A percentile compares a stretch with the other conserved stretches of the same genome.
Evolutionary conservation across 2,329 filamentous ascomycete species (phyloP).

Genomic region (Penicillium aurantiogriseum): DNA sequence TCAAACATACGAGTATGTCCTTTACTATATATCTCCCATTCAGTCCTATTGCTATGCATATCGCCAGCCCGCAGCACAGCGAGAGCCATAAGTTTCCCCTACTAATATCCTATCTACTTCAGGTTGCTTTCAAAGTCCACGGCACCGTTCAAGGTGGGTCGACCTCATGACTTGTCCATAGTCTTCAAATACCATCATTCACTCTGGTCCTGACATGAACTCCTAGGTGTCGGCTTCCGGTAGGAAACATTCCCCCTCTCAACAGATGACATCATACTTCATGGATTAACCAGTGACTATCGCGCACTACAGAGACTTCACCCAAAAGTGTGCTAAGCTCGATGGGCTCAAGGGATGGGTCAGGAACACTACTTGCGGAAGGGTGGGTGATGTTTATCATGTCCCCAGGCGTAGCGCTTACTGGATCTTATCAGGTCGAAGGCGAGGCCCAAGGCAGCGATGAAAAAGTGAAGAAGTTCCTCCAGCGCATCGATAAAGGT

Average conservation of each 20-base stretch:
- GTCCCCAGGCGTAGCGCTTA: neutral
- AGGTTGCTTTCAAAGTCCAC: slow-evolving; percentile 54
- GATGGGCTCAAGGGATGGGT: slow-evolving; percentile 51
- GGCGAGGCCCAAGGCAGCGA: slow-evolving; percentile 82
- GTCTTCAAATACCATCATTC: neutral
- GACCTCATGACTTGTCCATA: neutral
- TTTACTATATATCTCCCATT: neutral
- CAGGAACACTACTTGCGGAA: slow-evolving; percentile 48
- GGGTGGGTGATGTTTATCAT: slow-evolving; percentile 33
- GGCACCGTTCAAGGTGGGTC: slow-evolving; percentile 67
- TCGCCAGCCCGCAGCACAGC: neutral
- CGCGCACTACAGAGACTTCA: slow-evolving; percentile 38
- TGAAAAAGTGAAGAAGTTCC: slow-evolving; percentile 63
- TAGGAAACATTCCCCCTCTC: slow-evolving; percentile 14
- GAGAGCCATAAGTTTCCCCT: neutral
- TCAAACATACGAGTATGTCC: slow-evolving; percentile 20
- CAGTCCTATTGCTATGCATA: neutral
- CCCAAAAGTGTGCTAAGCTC: slow-evolving; percentile 43
- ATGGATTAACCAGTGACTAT: slow-evolving; percentile 1
- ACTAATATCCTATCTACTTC: slow-evolving; percentile 9
- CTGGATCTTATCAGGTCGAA: slow-evolving; percentile 62
- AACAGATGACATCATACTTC: slow-evolving; percentile 20
- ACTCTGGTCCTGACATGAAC: slow-evolving; percentile 1
- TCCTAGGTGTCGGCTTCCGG: slow-evolving; percentile 36
- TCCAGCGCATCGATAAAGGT: slow-evolving; percentile 73